phyloP scores from a whole-genome alignment of 2,329 filamentous ascomycete genomes.

The Byssochlamys sp. region DNA sequence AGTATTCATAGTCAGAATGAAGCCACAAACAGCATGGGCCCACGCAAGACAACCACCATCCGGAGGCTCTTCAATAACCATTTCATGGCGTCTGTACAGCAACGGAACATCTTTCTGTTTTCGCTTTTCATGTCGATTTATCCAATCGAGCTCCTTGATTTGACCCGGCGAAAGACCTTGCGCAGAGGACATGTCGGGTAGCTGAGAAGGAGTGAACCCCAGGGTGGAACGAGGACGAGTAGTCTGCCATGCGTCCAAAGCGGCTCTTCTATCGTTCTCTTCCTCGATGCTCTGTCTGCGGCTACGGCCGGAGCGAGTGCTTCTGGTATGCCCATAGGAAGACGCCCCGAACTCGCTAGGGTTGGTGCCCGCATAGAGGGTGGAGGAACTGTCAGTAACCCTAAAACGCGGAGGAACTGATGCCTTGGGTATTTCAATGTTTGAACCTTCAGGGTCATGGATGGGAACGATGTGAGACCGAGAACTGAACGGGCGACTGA shows the following conservation, averaged over 20 bases:
- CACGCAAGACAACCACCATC: slow-evolving; percentile 25
- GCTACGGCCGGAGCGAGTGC: not conserved
- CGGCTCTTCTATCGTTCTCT: not conserved
- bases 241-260: not conserved
- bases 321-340: not conserved
- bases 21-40: slow-evolving; percentile 18
- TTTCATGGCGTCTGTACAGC: not conserved
- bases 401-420: not conserved
- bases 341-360: not conserved
- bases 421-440: not conserved
- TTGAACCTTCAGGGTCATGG: not conserved
- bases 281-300: not conserved
- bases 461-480: not conserved
- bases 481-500: slow-evolving; percentile 3
- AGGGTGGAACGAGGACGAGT: not conserved
- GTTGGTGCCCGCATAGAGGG: not conserved
- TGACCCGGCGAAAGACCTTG: slow-evolving; percentile 5
- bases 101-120: not conserved
- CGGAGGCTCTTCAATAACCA: slow-evolving; percentile 11
- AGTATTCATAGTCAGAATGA: slow-evolving; percentile 21
- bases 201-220: slow-evolving; percentile 5
- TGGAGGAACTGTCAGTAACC: not conserved
- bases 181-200: slow-evolving; percentile 2
- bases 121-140: not conserved
- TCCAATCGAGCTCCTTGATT: slow-evolving; percentile 4